These are phyloP conservation scores for Ceratocystis diversiconidia DNA, from an alignment of 2,329 filamentous ascomycete genomes.

Conservation along the genomic window DNA sequence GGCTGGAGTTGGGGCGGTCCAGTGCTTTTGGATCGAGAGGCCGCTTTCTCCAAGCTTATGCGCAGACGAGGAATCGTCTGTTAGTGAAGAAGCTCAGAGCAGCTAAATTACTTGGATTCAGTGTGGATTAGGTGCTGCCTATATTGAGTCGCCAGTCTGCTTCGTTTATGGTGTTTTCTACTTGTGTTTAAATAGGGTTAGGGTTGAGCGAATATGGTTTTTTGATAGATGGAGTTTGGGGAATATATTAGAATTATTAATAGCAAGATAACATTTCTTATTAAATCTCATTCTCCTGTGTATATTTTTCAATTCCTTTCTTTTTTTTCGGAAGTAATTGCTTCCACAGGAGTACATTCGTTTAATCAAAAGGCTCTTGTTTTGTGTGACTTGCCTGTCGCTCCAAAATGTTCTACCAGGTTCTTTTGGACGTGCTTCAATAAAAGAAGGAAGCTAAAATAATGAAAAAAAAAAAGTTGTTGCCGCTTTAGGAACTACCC, in stretches of 20 bases:
- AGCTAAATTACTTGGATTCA: not conserved
- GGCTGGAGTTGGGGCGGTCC: constrained; percentile 42
- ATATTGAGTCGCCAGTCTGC: not conserved
- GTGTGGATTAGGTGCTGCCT: too few relatives aligned
- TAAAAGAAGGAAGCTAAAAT: constrained; percentile 2
- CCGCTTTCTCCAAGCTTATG: constrained; percentile 16
- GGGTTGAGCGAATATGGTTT: not conserved
- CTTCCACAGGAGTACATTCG: too few relatives aligned
- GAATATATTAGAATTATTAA: too few relatives aligned
- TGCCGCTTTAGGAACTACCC: constrained; percentile 11
- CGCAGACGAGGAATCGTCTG: constrained; percentile 22
- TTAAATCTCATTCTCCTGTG: not conserved
- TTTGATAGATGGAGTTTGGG: not conserved
- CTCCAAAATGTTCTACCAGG: not conserved
- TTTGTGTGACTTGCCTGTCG: not conserved
- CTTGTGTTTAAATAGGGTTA: too few relatives aligned
- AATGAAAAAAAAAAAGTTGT: not conserved
- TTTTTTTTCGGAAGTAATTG: not conserved
- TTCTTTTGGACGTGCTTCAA: constrained; percentile 2
- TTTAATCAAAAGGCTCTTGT: too few relatives aligned
- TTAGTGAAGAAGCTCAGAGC: not conserved
- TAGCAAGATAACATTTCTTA: not conserved
- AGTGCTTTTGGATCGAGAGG: constrained; percentile 42
- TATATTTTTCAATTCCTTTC: not conserved
- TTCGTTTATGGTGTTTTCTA: not conserved